phyloP scores from a whole-genome alignment of 1,284 basidiomycete species.

The Takashimella koratensis region DNA sequence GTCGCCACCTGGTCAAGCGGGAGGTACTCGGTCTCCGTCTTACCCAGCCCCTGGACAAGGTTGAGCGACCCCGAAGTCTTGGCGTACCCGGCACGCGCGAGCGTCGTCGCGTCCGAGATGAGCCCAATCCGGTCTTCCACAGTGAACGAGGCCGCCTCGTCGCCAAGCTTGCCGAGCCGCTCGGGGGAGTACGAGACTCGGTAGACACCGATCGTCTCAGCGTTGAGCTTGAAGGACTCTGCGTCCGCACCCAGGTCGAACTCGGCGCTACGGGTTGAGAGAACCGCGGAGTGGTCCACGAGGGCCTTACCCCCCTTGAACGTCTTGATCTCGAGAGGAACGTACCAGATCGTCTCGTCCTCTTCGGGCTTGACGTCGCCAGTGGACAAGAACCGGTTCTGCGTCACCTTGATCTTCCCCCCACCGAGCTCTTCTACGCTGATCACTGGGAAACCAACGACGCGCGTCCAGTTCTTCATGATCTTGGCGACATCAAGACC shows the following conservation, averaged over 20 bases:
- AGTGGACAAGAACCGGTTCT: conserved; percentile 89
- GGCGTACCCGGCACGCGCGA: conserved; percentile 74
- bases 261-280: conserved; percentile 66
- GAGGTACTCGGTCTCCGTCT: conserved; percentile 63
- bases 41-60: conserved; percentile 63
- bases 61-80: conserved; percentile 72
- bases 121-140: conserved; percentile 84
- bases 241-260: conserved; percentile 67
- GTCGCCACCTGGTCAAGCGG: conserved; percentile 44
- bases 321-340: conserved; percentile 76
- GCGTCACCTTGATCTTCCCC: conserved; percentile 67
- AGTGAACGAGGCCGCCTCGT: conserved; percentile 74
- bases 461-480: conserved; percentile 90
- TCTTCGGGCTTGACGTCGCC: conserved; percentile 74
- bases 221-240: conserved; percentile 81
- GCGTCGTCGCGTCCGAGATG: conserved; percentile 72
- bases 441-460: conserved; percentile 84
- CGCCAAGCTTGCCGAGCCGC: conserved; percentile 71
- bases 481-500: conserved; percentile 72
- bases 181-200: conserved; percentile 84
- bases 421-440: conserved; percentile 73
- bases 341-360: conserved; percentile 82
- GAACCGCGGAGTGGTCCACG: conserved; percentile 63
- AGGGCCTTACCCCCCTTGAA: conserved; percentile 59
- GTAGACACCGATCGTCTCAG: conserved; percentile 80